Percentiles rank a stretch among this genome's conserved stretches.
phyloP scores from a whole-genome alignment of 169 alveolate species.

The Cryptosporidium meleagridis region DNA sequence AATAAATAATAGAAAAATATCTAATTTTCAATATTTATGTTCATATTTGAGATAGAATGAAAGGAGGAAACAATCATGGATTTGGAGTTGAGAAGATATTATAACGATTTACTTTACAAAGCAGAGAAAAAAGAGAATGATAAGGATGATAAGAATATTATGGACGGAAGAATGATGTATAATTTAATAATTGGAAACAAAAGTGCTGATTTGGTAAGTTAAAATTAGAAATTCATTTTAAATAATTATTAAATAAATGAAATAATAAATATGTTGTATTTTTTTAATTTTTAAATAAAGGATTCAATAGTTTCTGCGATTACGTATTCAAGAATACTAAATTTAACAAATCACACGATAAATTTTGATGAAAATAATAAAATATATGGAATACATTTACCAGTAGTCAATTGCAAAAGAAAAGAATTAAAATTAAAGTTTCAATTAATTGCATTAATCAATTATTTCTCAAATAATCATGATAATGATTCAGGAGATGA shows the following conservation, averaged over 20 bases:
- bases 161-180: background rate
- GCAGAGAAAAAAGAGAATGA: background rate
- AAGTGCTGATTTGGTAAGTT: conserved; percentile 67
- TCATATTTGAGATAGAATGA: background rate
- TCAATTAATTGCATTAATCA: conserved; percentile 5
- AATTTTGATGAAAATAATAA: conserved; percentile 1
- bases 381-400: conserved; percentile 25
- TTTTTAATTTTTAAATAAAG: background rate
- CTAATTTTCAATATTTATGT: no score
- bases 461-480: conserved; percentile 11
- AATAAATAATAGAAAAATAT: background rate
- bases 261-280: no score
- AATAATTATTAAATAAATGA: background rate
- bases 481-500: background rate
- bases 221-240: background rate
- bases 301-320: conserved; percentile 55
- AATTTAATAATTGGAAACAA: conserved; percentile 37
- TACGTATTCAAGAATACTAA: conserved; percentile 40
- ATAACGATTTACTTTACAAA: background rate
- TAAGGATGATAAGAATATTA: background rate
- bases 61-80: background rate
- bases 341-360: background rate
- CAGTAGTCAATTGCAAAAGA: conserved; percentile 29
- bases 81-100: conserved; percentile 1
- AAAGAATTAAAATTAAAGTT: conserved; percentile 1